phyloP scores from a whole-genome alignment of 2,329 filamentous ascomycete genomes.

The Aspergillus aculeatinus region DNA sequence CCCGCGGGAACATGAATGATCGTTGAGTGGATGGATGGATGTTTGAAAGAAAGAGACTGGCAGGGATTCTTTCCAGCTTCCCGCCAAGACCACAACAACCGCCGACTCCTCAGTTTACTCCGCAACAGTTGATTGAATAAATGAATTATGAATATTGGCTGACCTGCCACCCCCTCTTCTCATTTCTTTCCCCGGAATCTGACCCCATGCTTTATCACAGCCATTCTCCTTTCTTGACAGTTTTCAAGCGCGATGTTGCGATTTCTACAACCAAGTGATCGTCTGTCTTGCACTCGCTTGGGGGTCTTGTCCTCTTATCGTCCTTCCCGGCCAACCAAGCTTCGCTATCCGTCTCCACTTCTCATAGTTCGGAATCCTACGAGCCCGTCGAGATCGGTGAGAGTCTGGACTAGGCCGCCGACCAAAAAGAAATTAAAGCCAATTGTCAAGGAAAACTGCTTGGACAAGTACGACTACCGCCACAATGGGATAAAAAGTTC shows the following conservation, averaged over 20 bases:
- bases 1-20: not conserved
- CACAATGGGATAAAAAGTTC: not conserved
- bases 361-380: slow-evolving; percentile 7
- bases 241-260: slow-evolving; percentile 22
- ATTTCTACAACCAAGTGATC: slow-evolving; percentile 23
- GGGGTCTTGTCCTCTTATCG: slow-evolving; percentile 25
- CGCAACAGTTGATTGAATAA: not conserved
- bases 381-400: slow-evolving; percentile 1
- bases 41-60: slow-evolving; percentile 7
- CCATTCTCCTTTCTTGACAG: not conserved
- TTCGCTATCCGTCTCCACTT: slow-evolving; percentile 9
- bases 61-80: slow-evolving; percentile 2
- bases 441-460: not conserved
- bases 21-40: not conserved
- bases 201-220: not conserved
- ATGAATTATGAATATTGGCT: too few relatives aligned
- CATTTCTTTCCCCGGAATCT: not conserved
- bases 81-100: slow-evolving; percentile 10
- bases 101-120: slow-evolving; percentile 4
- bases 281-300: slow-evolving; percentile 27
- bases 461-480: not conserved
- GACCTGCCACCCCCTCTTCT: not conserved
- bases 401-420: not conserved
- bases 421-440: not conserved
- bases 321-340: slow-evolving; percentile 16